Percentiles rank a stretch among this genome's conserved stretches.
Evolutionary conservation across 1,139 yeast genomes (phyloP).

Genomic region (Kurtzmaniella quercitrusa): DNA sequence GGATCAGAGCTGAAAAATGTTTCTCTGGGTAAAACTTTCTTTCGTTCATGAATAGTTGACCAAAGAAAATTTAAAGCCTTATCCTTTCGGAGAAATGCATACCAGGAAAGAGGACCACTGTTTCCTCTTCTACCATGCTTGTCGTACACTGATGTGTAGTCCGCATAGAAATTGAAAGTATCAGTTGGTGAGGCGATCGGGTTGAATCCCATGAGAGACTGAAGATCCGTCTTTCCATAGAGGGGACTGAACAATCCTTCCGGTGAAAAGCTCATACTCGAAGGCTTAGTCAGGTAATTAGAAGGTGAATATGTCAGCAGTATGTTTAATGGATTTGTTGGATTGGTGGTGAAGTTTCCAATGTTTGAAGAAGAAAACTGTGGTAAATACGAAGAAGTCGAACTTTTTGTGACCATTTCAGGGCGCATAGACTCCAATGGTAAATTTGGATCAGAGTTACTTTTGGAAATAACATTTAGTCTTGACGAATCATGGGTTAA

Average conservation of each 20-base stretch:
- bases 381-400: background rate
- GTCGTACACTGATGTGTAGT: constrained; percentile 23
- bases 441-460: background rate
- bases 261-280: background rate
- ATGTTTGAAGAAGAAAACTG: background rate
- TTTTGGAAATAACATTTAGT: background rate
- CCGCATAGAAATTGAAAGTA: constrained; percentile 29
- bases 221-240: background rate
- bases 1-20: constrained; percentile 3
- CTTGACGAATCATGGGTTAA: background rate
- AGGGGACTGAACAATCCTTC: background rate
- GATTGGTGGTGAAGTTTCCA: background rate
- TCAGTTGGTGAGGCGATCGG: constrained; percentile 21
- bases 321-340: background rate
- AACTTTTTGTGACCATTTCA: background rate
- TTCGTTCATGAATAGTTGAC: constrained; percentile 4
- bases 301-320: background rate
- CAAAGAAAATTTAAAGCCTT: constrained; percentile 7
- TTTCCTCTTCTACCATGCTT: constrained; percentile 20
- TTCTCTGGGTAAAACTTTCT: constrained; percentile 6
- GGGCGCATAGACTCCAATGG: background rate
- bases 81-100: constrained; percentile 27
- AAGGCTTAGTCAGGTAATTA: background rate
- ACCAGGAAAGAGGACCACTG: constrained; percentile 37
- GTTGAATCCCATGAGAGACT: constrained; percentile 8